These are phyloP conservation scores for Pachyrhizus erosus DNA, from an alignment of 306 rosid species.

Conservation along the genomic window DNA sequence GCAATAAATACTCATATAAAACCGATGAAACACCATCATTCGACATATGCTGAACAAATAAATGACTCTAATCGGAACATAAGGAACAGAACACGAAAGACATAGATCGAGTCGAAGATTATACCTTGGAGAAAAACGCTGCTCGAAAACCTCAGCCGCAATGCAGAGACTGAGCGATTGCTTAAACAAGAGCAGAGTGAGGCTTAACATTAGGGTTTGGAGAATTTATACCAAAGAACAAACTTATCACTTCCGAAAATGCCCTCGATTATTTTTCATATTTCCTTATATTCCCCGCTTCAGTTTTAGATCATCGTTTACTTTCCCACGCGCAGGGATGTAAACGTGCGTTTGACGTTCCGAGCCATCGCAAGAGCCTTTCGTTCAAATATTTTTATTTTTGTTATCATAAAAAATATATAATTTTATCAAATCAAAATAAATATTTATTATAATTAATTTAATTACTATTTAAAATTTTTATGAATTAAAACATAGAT, in stretches of 20 bases:
- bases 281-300: constrained; percentile 1
- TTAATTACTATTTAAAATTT: no score
- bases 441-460: no score
- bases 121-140: background rate
- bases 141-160: constrained; percentile 36
- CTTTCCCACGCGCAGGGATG: background rate
- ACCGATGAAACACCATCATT: background rate
- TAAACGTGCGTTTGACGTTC: background rate
- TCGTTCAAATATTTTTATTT: no score
- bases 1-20: background rate
- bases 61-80: background rate
- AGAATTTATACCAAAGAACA: background rate
- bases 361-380: background rate
- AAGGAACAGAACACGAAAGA: background rate
- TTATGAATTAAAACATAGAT: no score
- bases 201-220: background rate
- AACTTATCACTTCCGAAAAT: background rate
- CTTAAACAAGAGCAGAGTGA: background rate
- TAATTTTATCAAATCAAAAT: no score
- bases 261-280: background rate
- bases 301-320: background rate
- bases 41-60: background rate
- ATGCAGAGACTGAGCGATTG: constrained; percentile 7
- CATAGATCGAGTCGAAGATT: background rate
- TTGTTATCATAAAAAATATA: no score